These are phyloP conservation scores for Aspergillus bridgeri DNA, from an alignment of 495 filamentous ascomycete species.

Conservation along the genomic window DNA sequence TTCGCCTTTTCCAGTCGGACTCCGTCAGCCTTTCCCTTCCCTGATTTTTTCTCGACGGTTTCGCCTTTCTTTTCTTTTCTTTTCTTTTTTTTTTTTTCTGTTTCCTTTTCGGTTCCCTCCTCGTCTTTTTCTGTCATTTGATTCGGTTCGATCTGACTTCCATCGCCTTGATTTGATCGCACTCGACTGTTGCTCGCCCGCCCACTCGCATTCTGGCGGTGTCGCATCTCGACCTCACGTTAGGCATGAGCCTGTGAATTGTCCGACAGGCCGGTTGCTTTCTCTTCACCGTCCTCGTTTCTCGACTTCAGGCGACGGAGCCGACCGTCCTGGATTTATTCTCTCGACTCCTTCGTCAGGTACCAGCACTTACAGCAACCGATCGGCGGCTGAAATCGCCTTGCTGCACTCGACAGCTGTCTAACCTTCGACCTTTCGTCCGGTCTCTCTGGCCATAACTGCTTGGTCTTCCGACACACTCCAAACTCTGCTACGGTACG, in stretches of 20 bases:
- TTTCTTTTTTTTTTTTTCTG: slow-evolving; percentile 1
- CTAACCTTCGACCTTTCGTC: slow-evolving; percentile 11
- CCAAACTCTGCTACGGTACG: slow-evolving; percentile 3
- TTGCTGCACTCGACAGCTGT: slow-evolving; percentile 1
- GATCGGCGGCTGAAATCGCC: slow-evolving; percentile 21
- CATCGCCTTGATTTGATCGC: neutral
- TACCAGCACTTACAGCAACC: slow-evolving; percentile 16
- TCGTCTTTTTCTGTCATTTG: neutral
- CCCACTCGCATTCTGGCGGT: slow-evolving; percentile 5
- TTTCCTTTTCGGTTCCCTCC: neutral
- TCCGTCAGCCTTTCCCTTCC: neutral
- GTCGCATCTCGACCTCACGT: neutral
- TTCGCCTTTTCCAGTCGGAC: slow-evolving; percentile 2
- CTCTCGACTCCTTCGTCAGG: no score
- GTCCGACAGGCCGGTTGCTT: slow-evolving; percentile 1
- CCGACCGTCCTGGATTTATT: neutral
- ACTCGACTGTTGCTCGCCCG: neutral
- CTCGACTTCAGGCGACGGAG: slow-evolving; percentile 1
- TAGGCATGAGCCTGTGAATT: slow-evolving; percentile 5
- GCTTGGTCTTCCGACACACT: neutral
- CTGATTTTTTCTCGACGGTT: neutral
- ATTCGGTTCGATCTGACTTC: neutral
- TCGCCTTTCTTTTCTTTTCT: neutral
- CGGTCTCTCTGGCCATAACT: slow-evolving; percentile 2
- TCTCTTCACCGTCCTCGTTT: slow-evolving; percentile 1